These are phyloP conservation scores for Orbilia ellipsospora DNA, from an alignment of 2,329 filamentous ascomycete genomes.

Conservation along the genomic window DNA sequence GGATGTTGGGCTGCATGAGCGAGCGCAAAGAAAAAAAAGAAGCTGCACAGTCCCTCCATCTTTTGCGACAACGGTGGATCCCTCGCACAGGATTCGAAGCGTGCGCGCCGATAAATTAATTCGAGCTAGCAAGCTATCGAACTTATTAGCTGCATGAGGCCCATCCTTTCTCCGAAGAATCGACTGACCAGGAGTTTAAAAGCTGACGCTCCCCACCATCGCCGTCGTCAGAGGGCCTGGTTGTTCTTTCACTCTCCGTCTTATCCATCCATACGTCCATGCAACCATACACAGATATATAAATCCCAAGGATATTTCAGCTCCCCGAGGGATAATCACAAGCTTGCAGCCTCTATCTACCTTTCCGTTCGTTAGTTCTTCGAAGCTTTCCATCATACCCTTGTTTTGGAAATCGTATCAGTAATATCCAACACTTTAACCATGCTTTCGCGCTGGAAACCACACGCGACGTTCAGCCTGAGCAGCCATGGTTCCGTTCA, in stretches of 20 bases:
- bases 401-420: too few relatives aligned
- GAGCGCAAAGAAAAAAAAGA: constrained; percentile 12
- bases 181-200: constrained; percentile 31
- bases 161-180: constrained; percentile 1
- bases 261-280: not conserved
- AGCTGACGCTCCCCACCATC: constrained; percentile 49
- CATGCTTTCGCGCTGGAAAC: constrained; percentile 49
- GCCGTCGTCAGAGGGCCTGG: constrained; percentile 15
- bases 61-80: constrained; percentile 17
- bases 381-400: too few relatives aligned
- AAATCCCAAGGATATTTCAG: not conserved
- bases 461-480: constrained; percentile 52
- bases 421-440: not conserved
- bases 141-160: not conserved
- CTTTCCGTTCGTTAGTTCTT: not conserved
- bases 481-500: constrained; percentile 48
- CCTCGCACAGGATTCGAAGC: constrained; percentile 26
- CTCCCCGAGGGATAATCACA: not conserved
- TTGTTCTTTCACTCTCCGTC: constrained; percentile 10
- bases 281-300: not conserved
- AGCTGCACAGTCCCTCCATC: not conserved
- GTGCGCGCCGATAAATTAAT: constrained; percentile 19
- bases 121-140: constrained; percentile 3
- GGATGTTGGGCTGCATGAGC: constrained; percentile 2
- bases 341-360: constrained; percentile 6